phyloP scores from a whole-genome alignment of 495 filamentous ascomycete genomes.

The Pseudoneurospora amorphoporcata region DNA sequence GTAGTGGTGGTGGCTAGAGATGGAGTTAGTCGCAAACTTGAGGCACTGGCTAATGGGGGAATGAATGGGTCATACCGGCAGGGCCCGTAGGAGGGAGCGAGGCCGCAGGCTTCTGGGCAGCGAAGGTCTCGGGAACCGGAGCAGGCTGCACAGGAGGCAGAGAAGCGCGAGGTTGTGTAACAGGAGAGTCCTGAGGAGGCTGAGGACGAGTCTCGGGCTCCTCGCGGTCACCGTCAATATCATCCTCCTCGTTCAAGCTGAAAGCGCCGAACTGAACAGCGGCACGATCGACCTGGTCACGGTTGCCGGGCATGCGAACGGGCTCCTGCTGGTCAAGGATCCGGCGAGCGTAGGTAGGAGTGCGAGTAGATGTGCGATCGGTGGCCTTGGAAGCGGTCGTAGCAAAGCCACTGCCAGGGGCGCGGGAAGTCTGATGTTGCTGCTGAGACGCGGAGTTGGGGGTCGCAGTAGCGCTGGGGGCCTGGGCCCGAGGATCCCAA shows the following conservation, averaged over 20 bases:
- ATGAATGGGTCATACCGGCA: slow-evolving; percentile 25
- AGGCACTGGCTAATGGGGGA: neutral
- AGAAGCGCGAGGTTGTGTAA: slow-evolving; percentile 80
- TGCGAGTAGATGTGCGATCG: slow-evolving; percentile 44
- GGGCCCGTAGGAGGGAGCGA: slow-evolving; percentile 42
- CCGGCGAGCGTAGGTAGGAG: slow-evolving; percentile 68
- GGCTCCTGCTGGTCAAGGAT: slow-evolving; percentile 92
- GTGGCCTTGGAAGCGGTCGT: slow-evolving; percentile 70
- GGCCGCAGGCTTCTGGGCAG: slow-evolving; percentile 58
- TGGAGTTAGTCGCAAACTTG: slow-evolving; percentile 16
- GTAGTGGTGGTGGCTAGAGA: slow-evolving; percentile 21
- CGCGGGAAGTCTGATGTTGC: slow-evolving; percentile 43
- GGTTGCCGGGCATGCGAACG: slow-evolving; percentile 98
- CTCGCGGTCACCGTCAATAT: slow-evolving; percentile 86
- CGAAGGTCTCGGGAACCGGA: slow-evolving; percentile 49
- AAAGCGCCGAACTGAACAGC: slow-evolving; percentile 98
- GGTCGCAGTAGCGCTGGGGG: slow-evolving; percentile 38
- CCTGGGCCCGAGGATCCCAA: slow-evolving; percentile 53
- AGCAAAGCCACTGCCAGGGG: slow-evolving; percentile 56
- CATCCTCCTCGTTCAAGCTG: slow-evolving; percentile 68
- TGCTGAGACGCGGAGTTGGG: slow-evolving; percentile 47
- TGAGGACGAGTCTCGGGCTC: slow-evolving; percentile 91
- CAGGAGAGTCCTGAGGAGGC: slow-evolving; percentile 86
- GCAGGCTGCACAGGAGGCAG: slow-evolving; percentile 62
- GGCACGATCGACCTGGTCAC: slow-evolving; percentile 73